phyloP scores from a whole-genome alignment of 805 yeast genomes.

The Metschnikowia anglica region DNA sequence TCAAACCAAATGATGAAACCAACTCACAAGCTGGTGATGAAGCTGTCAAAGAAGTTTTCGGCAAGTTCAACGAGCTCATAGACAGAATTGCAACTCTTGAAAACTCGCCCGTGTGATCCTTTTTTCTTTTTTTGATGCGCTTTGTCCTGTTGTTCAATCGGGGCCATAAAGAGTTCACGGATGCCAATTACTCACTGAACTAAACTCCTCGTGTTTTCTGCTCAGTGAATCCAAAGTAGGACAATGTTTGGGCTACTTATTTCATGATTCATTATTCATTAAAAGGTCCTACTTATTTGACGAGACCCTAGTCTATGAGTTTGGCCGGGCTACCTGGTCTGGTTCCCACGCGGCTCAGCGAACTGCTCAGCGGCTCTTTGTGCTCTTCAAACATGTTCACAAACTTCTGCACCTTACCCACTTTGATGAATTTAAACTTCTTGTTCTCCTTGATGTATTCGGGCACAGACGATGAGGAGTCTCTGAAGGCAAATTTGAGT shows the following conservation, averaged over 20 bases:
- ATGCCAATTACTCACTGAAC: too few species aligned
- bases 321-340: slow-evolving; percentile 19
- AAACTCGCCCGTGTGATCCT: not conserved
- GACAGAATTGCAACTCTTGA: slow-evolving; percentile 18
- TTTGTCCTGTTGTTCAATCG: too few species aligned
- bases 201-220: too few species aligned
- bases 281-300: not conserved
- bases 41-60: slow-evolving; percentile 27
- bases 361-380: slow-evolving; percentile 15
- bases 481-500: slow-evolving; percentile 33
- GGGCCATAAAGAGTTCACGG: too few species aligned
- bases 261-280: slow-evolving; percentile 6
- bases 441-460: slow-evolving; percentile 40
- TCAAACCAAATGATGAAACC: slow-evolving; percentile 18
- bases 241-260: not conserved
- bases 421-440: slow-evolving; percentile 44
- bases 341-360: slow-evolving; percentile 17
- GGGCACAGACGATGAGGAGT: slow-evolving; percentile 27
- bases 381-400: slow-evolving; percentile 44
- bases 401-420: slow-evolving; percentile 47
- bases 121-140: too few species aligned
- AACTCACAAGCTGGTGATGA: slow-evolving; percentile 21
- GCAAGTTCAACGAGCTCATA: slow-evolving; percentile 27
- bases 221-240: too few species aligned
- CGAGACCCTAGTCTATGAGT: not conserved